These are phyloP conservation scores for Fusarium sororula DNA, from an alignment of 2,329 filamentous ascomycete species.

Conservation along the genomic window DNA sequence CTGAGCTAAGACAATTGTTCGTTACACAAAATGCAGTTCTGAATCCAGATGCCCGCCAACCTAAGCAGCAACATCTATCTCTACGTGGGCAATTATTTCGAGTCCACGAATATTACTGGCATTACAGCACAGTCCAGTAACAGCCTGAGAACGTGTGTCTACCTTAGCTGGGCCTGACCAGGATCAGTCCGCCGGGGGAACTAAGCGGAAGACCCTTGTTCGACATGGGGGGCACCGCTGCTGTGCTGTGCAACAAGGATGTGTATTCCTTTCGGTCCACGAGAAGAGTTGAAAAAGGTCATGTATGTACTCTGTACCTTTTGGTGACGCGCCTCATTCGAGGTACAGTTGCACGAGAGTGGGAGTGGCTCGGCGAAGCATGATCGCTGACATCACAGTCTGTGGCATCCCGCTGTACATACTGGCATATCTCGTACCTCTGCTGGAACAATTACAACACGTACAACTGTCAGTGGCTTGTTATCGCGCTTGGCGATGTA, in stretches of 20 bases:
- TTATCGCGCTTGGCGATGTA: constrained; percentile 12
- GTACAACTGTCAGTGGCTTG: background rate
- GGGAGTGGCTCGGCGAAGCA: constrained; percentile 12
- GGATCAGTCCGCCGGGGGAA: constrained; percentile 25
- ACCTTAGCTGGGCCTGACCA: constrained; percentile 13
- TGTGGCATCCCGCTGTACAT: background rate
- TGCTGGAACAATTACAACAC: background rate
- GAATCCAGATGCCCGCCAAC: background rate
- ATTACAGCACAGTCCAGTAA: background rate
- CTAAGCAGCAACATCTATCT: background rate
- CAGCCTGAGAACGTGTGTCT: constrained; percentile 11
- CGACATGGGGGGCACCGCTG: constrained; percentile 32
- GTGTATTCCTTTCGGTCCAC: background rate
- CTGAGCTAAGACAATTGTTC: background rate
- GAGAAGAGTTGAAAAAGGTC: constrained; percentile 4
- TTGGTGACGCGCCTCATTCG: constrained; percentile 24
- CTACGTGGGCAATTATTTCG: background rate
- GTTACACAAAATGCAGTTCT: background rate
- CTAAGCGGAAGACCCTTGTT: constrained; percentile 31
- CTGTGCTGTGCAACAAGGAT: constrained; percentile 13
- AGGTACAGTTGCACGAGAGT: constrained; percentile 15
- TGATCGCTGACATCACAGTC: constrained; percentile 41
- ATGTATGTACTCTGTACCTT: constrained; percentile 21
- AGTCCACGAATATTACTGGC: constrained; percentile 14
- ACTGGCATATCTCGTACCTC: constrained; percentile 2